Evolutionary conservation across 305 asterid genomes (phyloP).

Genomic region (Fraxinus xanthoxyloides): DNA sequence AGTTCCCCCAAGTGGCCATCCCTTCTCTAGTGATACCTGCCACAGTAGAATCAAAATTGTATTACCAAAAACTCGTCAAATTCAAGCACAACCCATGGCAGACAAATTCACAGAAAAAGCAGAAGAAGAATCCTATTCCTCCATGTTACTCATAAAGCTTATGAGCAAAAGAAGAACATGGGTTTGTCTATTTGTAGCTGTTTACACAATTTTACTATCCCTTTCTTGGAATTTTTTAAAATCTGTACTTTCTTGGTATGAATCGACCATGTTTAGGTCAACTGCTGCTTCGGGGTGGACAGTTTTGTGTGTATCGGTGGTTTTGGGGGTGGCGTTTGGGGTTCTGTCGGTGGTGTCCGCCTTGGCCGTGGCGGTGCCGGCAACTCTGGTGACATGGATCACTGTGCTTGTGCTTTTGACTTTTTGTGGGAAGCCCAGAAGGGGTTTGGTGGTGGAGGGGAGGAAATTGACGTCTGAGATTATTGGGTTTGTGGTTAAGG

Average conservation of each 20-base stretch:
- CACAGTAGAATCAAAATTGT: not conserved
- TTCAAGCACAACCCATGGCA: constrained; percentile 8
- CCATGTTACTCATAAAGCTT: constrained; percentile 25
- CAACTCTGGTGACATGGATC: constrained; percentile 49
- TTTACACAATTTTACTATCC: constrained; percentile 38
- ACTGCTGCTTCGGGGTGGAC: constrained; percentile 29
- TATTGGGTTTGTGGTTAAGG: constrained; percentile 34
- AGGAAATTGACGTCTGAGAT: constrained; percentile 47
- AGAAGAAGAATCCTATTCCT: constrained; percentile 21
- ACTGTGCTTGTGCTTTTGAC: constrained; percentile 44
- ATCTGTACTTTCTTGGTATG: constrained; percentile 42
- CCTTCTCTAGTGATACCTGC: not conserved
- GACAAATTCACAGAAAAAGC: constrained; percentile 4
- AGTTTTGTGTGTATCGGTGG: constrained; percentile 37
- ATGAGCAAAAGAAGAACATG: constrained; percentile 52
- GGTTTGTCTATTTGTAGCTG: constrained; percentile 37
- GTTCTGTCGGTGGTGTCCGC: constrained; percentile 46
- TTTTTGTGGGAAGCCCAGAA: constrained; percentile 42
- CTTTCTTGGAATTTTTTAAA: constrained; percentile 43
- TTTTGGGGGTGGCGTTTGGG: constrained; percentile 42
- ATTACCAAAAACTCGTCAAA: not conserved
- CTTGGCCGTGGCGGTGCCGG: constrained; percentile 44
- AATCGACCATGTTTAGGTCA: constrained; percentile 27
- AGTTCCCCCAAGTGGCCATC: not conserved
- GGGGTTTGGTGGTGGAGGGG: constrained; percentile 43